These are phyloP conservation scores for Tetracentron sinense DNA, from an alignment of 164 flowering plant species.

Conservation along the genomic window DNA sequence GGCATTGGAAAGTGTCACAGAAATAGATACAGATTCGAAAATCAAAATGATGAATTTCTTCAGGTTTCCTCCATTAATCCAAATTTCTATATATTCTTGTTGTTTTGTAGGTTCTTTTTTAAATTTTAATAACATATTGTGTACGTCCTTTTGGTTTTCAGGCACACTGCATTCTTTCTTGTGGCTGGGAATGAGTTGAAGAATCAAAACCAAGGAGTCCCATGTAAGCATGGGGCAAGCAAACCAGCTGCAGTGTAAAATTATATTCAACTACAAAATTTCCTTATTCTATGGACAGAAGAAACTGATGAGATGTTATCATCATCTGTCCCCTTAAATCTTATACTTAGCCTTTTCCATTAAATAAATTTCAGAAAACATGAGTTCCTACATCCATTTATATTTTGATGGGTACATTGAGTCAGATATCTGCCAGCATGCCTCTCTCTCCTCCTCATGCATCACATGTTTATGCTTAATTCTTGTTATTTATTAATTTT, in stretches of 20 bases:
- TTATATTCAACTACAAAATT: background rate
- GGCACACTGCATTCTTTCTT: conserved; percentile 95
- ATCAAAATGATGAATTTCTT: conserved; percentile 84
- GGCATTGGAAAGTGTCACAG: conserved; percentile 54
- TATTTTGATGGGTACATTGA: too few relatives aligned
- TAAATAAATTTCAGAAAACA: conserved; percentile 3
- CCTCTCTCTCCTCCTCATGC: background rate
- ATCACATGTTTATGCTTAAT: too few relatives aligned
- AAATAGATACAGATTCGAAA: conserved; percentile 76
- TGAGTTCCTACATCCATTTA: background rate
- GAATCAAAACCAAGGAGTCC: conserved; percentile 40
- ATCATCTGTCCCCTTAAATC: background rate
- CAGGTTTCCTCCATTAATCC: conserved; percentile 30
- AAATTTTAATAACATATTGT: background rate
- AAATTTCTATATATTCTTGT: background rate
- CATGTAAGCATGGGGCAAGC: conserved; percentile 48
- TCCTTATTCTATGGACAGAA: background rate
- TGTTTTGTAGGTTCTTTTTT: background rate
- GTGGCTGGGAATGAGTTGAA: conserved; percentile 94
- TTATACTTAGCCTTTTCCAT: background rate
- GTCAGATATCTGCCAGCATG: too few relatives aligned
- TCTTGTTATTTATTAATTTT: too few relatives aligned
- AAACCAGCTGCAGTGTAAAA: conserved; percentile 31
- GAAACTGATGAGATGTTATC: conserved; percentile 2
- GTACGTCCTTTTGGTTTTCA: conserved; percentile 22